These are phyloP conservation scores for Lasiosphaeria ovina DNA, from an alignment of 495 filamentous ascomycete genomes.

Conservation along the genomic window DNA sequence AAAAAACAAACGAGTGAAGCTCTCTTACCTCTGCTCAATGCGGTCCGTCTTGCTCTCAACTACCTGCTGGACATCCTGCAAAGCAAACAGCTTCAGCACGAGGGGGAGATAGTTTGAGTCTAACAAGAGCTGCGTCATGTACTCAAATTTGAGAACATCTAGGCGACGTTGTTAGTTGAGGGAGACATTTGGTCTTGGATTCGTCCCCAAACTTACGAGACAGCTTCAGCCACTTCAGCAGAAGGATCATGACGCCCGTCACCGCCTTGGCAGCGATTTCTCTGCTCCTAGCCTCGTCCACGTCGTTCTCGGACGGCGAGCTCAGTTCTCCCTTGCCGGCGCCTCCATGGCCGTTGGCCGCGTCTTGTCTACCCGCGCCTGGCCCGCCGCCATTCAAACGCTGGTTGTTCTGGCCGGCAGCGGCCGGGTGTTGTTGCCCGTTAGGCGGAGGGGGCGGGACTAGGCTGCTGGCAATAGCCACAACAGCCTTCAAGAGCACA, in stretches of 20 bases:
- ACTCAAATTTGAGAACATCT: conserved; percentile 97
- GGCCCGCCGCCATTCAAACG: conserved; percentile 34
- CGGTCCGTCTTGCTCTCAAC: conserved; percentile 84
- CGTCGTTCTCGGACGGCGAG: conserved; percentile 59
- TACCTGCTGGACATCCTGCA: conserved; percentile 85
- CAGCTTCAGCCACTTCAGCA: conserved; percentile 95
- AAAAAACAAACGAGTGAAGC: not conserved
- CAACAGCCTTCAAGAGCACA: conserved; percentile 81
- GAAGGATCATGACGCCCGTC: conserved; percentile 75
- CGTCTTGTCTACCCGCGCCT: conserved; percentile 23
- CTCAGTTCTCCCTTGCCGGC: conserved; percentile 36
- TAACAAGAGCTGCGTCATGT: conserved; percentile 85
- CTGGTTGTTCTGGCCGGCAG: conserved; percentile 27
- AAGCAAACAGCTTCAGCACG: conserved; percentile 85
- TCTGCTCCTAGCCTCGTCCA: conserved; percentile 73
- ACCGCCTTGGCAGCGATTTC: conserved; percentile 91
- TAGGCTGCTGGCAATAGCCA: conserved; percentile 72
- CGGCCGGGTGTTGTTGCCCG: conserved; percentile 26
- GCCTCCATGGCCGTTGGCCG: conserved; percentile 29
- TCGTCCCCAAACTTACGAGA: conserved; percentile 63
- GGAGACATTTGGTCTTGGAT: not conserved
- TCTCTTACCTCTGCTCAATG: conserved; percentile 71
- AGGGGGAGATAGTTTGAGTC: conserved; percentile 93
- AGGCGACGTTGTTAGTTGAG: not conserved
- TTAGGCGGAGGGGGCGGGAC: conserved; percentile 38